Base-by-base conservation (phyloP, 768 basidiomycete species). In the Termitomyces bulborhizus region DNA sequence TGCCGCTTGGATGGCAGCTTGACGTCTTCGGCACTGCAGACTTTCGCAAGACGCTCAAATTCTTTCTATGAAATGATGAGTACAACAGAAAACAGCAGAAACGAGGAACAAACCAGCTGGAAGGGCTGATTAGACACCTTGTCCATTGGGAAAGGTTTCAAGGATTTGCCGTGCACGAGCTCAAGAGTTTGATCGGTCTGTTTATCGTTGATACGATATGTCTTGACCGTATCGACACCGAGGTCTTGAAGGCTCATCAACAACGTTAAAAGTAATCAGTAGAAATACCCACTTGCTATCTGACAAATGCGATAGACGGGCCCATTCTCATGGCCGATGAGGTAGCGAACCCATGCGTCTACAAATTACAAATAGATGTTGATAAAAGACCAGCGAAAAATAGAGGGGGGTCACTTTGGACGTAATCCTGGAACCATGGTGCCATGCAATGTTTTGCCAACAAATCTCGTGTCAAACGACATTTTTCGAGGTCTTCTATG, bases 301-400 rank as follows among this genome's bases (percentile, higher is more conserved):
- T 90, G 82, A 65, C 92, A 94, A 46, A 94, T 78, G 53, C 95
- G 81, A 69, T 98, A 98, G 21, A 88, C 79, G 16, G 79, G 76
- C 51, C 77, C 74, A 8, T 71, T 66, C 48, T 90, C 85, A 1
- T 73, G 61, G 0, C 90, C 91, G 59, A 95, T 84, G 39, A 90
- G 73, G 65, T 90, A 88, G 39, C 95, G 82, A 9, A 98, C 93
- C 83, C 86, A 98, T 26, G 83, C 82, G 45, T 87, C 94, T 93
- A 60, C 3, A 52, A 36, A 41, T 3, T 93, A 60, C 3, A 52
- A 36, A 41, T 3, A 42, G 31, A 32, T 21, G 44, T 40, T 49
- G 49, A 59, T 12, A 58, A 21, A 44, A 60, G 37, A 59, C 55
- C 16, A 9, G 34, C 46, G 13, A 51, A 21, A 58, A 45, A 24